Evolutionary conservation across 306 rosid genomes (phyloP).

Genomic region (Lathyrus sativus): DNA sequence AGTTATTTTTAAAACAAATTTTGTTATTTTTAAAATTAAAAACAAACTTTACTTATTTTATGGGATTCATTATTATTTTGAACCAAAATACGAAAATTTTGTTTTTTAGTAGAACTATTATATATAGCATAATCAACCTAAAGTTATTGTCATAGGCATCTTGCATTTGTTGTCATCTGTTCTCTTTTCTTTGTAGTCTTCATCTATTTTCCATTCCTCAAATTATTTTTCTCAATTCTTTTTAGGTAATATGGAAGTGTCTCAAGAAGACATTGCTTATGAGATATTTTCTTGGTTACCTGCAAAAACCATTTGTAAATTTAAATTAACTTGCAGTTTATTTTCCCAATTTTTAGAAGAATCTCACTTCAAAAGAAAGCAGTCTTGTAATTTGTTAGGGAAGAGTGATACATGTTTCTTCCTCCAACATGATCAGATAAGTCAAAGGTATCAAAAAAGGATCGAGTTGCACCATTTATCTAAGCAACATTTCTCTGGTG

Average conservation of each 20-base stretch:
- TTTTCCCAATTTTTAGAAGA: neutral
- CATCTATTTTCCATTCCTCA: too few relatives aligned
- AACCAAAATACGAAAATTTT: too few relatives aligned
- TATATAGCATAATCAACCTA: too few relatives aligned
- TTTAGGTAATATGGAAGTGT: neutral
- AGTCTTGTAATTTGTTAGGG: neutral
- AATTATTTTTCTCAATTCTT: too few relatives aligned
- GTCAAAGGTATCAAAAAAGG: neutral
- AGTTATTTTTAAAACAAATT: too few relatives aligned
- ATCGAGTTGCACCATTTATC: neutral
- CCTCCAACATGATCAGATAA: neutral
- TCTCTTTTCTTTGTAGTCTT: too few relatives aligned
- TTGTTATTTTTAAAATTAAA: too few relatives aligned
- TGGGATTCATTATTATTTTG: too few relatives aligned
- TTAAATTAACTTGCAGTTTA: neutral
- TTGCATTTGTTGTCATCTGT: too few relatives aligned
- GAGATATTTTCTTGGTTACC: conserved; percentile 7
- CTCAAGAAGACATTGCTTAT: neutral
- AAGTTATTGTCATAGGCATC: too few relatives aligned
- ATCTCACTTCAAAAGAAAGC: neutral
- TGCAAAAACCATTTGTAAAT: neutral
- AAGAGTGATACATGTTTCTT: conserved; percentile 18
- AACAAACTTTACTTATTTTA: too few relatives aligned
- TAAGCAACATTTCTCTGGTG: neutral
- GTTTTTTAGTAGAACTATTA: too few relatives aligned